Percentiles rank a stretch among this genome's conserved stretches.
Conservation (phyloP, 192 early-diverging fungal genomes). For the Podila verticillata region DNA sequence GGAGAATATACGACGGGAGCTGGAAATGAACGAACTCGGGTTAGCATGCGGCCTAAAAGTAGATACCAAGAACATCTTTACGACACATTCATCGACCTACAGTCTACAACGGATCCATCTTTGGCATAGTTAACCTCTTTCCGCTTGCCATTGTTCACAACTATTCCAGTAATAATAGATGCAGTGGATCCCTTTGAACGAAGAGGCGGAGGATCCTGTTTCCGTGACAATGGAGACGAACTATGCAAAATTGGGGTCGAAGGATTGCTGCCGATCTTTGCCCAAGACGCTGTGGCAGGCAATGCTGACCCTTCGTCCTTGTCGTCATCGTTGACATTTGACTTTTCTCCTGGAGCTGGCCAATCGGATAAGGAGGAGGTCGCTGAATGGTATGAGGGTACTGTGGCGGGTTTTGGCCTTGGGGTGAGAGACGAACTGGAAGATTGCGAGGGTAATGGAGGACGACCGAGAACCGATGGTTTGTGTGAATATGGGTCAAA, state of each 20-base stretch:
- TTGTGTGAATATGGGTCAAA: conserved; percentile 21
- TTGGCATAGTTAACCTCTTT: conserved; percentile 30
- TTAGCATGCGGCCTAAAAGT: too few species aligned
- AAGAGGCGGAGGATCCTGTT: conserved; percentile 18
- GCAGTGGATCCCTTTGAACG: conserved; percentile 46
- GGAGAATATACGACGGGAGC: conserved; percentile 28
- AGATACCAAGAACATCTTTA: background rate
- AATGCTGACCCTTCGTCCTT: conserved; percentile 59
- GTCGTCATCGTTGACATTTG: conserved; percentile 27
- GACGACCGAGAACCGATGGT: conserved; percentile 13
- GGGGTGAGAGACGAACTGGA: conserved; percentile 24
- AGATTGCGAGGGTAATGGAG: conserved; percentile 23
- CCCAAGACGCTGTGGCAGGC: conserved; percentile 71
- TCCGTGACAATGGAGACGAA: conserved; percentile 14
- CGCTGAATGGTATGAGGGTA: conserved; percentile 20
- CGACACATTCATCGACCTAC: conserved; percentile 8
- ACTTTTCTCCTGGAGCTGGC: conserved; percentile 36
- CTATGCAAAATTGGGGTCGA: conserved; percentile 30
- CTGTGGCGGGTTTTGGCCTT: conserved; percentile 27
- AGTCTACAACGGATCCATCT: conserved; percentile 9
- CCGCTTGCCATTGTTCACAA: conserved; percentile 47
- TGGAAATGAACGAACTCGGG: background rate
- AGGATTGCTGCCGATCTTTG: conserved; percentile 53
- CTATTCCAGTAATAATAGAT: conserved; percentile 44
- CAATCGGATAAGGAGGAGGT: conserved; percentile 33